Base-by-base conservation (phyloP, 495 filamentous ascomycete genomes). In the Aspergillus hancockii region DNA sequence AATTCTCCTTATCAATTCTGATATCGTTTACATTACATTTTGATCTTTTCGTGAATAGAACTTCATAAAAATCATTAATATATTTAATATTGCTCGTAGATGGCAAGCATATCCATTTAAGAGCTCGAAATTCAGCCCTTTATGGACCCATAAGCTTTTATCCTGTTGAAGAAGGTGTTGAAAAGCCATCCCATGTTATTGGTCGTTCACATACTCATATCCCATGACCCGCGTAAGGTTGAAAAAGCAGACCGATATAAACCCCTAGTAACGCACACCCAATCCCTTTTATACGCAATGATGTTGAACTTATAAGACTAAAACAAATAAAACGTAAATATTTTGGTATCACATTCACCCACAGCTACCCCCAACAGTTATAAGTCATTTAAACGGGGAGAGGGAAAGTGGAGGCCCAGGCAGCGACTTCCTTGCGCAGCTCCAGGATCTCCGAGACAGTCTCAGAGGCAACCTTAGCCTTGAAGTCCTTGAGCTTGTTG, bases 401-500 rank as follows among this genome's bases (percentile, higher is more conserved):
- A 66, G 94, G 94, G 90, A 96, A 98, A 52, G 86, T 87, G 71
- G 83, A 82, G 71, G 91, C 91, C 95, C 95, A 98, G 46, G 75
- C 76, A 46, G 90, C 79, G 69, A 98, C 89, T 84, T 98, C 93
- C 83, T 91, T 88, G 81, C 85, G 89, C 69, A 97, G 81, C 61
- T 83, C 85, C 61, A 85, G 81, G 73, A 98, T 90, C 80, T 91
- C 90, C 49, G 83, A 69, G 45, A 96, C 83, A 64, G 88, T 84
- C 51, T 90, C 92, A 58, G 80, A 79, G 54, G 90, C 83, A 54
- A 96, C 90, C 83, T 91, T 92, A 68, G 88, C 87, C 81, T 92
- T 93, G 88, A 98, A 98, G 82, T 98, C 95, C 87, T 98, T 98
- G 67, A 92, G 90, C 86, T 93, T 97, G 84, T 98, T 98, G 60